phyloP scores from a whole-genome alignment of 1,284 basidiomycete genomes.

The Butyriboletus pseudospeciosus region DNA sequence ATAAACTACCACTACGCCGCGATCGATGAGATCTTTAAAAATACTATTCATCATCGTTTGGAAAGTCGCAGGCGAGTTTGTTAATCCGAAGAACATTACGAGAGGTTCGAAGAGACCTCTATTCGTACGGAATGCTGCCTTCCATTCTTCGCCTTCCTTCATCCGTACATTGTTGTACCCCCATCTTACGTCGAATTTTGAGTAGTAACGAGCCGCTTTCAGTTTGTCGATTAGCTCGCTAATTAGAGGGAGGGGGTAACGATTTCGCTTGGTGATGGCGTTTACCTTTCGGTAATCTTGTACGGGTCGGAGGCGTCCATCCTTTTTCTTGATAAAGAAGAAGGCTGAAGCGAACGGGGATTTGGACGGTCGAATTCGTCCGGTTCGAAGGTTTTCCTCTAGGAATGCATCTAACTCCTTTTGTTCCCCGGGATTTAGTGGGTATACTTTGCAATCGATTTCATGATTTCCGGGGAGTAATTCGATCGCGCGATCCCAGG shows the following conservation, averaged over 20 bases:
- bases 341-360: background rate
- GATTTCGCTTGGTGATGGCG: background rate
- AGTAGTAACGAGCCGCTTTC: background rate
- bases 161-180: too few species aligned
- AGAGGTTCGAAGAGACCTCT: background rate
- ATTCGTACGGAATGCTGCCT: too few species aligned
- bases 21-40: background rate
- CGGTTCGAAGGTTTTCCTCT: background rate
- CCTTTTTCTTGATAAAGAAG: background rate
- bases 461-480: background rate
- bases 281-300: background rate
- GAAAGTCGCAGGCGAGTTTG: background rate
- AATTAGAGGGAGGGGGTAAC: background rate
- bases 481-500: background rate
- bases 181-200: too few species aligned
- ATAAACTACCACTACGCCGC: too few species aligned
- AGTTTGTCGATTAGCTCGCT: background rate
- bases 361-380: background rate
- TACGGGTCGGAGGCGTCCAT: too few species aligned
- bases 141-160: too few species aligned
- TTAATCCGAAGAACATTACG: background rate
- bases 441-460: background rate
- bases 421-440: background rate
- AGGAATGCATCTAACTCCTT: background rate
- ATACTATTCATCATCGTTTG: background rate